Evolutionary conservation across 805 yeast species (phyloP), one percentile per base, ranked within the genome.

Genomic region (Nakazawaea ishiwadae): DNA sequence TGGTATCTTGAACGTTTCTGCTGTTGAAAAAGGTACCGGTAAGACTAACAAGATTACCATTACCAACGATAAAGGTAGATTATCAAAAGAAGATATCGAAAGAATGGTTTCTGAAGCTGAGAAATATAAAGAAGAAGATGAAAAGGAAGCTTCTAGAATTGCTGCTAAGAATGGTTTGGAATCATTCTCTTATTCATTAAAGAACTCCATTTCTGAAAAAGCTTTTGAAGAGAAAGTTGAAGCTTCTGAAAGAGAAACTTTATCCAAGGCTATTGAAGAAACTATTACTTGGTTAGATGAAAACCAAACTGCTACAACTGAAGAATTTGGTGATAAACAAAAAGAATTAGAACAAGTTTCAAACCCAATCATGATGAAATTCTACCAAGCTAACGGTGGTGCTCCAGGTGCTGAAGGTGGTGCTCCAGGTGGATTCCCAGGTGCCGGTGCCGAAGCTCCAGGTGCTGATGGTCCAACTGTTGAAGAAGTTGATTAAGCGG

Each of bases 61-160:
- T 70, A 90, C 97, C 70, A 91, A 90, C 75, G 97, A 90, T 69
- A 91, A 90, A 77, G 98, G 98, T 71, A 89, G 97, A 79, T 78
- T 90, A 62, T 87, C 96, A 51, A 86, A 89, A 80, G 96, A 90
- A 67, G 97, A 90, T 63, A 90, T 90, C 58, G 97, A 91, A 75
- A 84, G 90, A 71, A 90, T 90, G 98, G 96, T 91, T 50, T 71
- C 86, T 51, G 97, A 91, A 69, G 98, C 97, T 59, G 97, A 91
- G 76, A 90, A 89, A 76, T 90, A 72, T 81, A 89, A 86, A 77
- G 96, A 86, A 55, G 96, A 90, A 69, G 96, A 90, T 69, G 97
- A 89, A 69, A 77, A 80, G 73, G 96, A 90, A 78, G 86, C 96
- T 61, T 66, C 80, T 52, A 88, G 98, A 75, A 81, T 90, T 56